Base-by-base conservation (phyloP, 768 basidiomycete genomes). In the Saitozyma podzolica region DNA sequence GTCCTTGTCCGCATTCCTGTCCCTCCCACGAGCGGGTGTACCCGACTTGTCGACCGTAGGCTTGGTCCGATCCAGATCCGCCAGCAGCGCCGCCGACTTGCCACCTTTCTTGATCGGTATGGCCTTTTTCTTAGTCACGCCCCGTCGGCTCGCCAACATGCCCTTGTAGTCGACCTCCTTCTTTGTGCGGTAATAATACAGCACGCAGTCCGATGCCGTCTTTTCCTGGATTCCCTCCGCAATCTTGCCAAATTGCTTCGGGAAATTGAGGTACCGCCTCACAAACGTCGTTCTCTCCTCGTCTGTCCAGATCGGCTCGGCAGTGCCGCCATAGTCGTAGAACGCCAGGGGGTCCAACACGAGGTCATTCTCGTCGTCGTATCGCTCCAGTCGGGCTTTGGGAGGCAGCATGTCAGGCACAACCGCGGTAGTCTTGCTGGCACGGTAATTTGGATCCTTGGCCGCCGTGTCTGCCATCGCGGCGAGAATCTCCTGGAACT, bases 401-500 rank as follows among this genome's bases (percentile, higher is more conserved):
- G 42, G 58, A 0, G 63, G 17, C 1, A 71, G 57, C 91, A 96
- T 93, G 76, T 97, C 92, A 0, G 94, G 94, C 41, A 96, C 88
- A 54, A 81, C 85, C 16, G 94, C 94, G 41, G 91, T 84, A 65
- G 96, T 96, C 65, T 86, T 84, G 58, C 87, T 82, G 5, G 92
- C 90, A n/a, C 96, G 86, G 64, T 90, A 86, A 66, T 86, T 89
- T 0, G 94, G 91, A 79, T 98, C 93, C 48, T 88, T 90, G 40
- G 91, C 86, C 63, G 95, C 93, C 66, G 95, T 92, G 68, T 88
- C 89, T 29, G 91, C 92, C 47, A 96, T 82, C 72, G 88, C 91
- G n/a, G 91, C 91, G 61, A 98, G 89, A 74, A 98, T 92, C 80
- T 93, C 92, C 73, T 96, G 91, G 87, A 96, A 93, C 82, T 97